Base-by-base conservation (phyloP, 2,329 filamentous ascomycete genomes). In the Fusarium pseudoanthophilum region DNA sequence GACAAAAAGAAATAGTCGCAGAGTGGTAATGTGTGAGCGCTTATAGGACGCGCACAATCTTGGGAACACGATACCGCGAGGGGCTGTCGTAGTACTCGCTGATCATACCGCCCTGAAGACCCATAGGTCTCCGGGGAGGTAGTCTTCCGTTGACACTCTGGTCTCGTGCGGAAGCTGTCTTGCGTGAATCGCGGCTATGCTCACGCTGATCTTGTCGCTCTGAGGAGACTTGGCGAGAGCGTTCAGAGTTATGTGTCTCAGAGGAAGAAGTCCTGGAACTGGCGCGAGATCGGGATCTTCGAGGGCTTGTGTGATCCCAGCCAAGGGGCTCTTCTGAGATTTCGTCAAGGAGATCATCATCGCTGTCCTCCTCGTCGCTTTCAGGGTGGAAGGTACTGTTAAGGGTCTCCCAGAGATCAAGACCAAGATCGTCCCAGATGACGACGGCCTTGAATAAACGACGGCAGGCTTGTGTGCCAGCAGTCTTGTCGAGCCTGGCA, bases 351-450 rank as follows among this genome's bases (percentile, higher is more conserved):
- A 69, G 56, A 37, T 71, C 60, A 21, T 73, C 62, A 24, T 75
- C 68, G 40, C 59, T 60, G 10, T 72, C 63, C 13, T 72, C 64
- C 11, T 60, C 39, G 7, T 72, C 59, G 26, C 52, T 53, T 43
- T 43, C 14, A 45, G 61, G 67, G 46, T 65, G 57, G 37, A 70
- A 49, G n/a, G 67, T 71, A 58, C 48, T 69, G 67, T 67, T 77
- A 32, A 78, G 76, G 10, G 66, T 77, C 72, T 78, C 73, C 81
- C 81, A 83, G 40, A 83, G 77, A 39, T 78, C 76, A 58, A 78
- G 80, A 40, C 81, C 81, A 36, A 83, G 76, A 43, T 82, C 79
- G 61, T 83, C 81, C 81, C 81, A 83, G 40, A 83, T 79, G 43
- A 83, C 81, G 16, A 79, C 79, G 32, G 81, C 81, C 69, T 81